Base-by-base conservation (phyloP, 31 red algal genomes). In the Porphyra umbilicalis region DNA sequence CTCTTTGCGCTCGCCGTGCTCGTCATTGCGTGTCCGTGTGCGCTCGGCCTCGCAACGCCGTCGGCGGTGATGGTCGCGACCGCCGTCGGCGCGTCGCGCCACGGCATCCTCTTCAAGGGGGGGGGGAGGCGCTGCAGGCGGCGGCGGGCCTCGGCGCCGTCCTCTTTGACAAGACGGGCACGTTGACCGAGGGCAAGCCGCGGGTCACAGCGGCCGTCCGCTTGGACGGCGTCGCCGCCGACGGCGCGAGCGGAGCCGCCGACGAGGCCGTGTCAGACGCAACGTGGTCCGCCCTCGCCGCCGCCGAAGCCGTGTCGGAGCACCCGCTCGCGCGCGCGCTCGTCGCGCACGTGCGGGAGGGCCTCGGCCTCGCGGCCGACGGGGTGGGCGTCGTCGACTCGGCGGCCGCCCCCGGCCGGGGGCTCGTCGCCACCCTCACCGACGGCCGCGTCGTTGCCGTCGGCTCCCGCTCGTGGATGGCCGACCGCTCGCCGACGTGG, bases 141-240 rank as follows among this genome's bases (percentile, higher is more conserved):
- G 38, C 74, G 10, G 33, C 31, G 14, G 32, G 75, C 6, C 87
- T 90, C 0, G 38, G 67, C 8, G 77, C 75, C 29, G 42, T 95
- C 2, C 38, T 95, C 15, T 94, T 95, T 37, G 93, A 95, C 82
- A 95, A 95, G 46, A 95, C 93, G 8, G 93, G 93, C 32, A 95
- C 93, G 16, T 33, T 95, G 75, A 95, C 93, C 0, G 10, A 35
- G 9, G 90, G 92, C 38, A 30, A 80, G 4, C 88, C 88, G 4
- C 46, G 42, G 2, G 71, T 88, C 18, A 34, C 36, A 10, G 32
- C 35, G 5, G 76, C 76, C 74, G 6, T 35, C 32, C 76, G 57
- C 57, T 29, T 71, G 20, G 57, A 71, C 57, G 25, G 14, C 42
- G 42, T 18, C 2, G 57, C 4, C 25, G 57, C 0, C 25, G 57